Conservation (phyloP, 176 grass and related monocot genomes). For the Juncus effusus region DNA sequence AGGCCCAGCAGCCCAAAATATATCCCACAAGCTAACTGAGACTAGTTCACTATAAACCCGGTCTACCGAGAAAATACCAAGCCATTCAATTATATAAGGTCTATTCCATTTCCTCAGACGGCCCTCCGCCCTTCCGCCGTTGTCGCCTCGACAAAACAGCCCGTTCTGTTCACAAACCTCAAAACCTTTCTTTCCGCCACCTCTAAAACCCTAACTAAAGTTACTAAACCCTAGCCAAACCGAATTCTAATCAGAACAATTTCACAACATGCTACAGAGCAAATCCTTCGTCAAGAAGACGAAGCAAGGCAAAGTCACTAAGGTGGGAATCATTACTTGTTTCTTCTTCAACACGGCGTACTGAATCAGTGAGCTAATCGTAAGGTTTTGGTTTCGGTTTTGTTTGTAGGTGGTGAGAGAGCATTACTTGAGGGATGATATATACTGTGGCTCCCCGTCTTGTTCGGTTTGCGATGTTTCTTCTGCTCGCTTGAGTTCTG, state of each 20-base stretch:
- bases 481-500: constrained; percentile 41
- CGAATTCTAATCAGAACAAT: background rate
- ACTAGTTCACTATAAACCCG: too few species aligned
- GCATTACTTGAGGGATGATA: constrained; percentile 93
- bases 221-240: background rate
- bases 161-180: constrained; percentile 4
- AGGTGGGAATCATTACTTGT: constrained; percentile 35
- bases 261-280: constrained; percentile 69
- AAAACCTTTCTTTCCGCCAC: background rate
- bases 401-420: constrained; percentile 69
- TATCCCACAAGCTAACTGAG: too few species aligned
- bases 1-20: too few species aligned
- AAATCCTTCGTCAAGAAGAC: constrained; percentile 99
- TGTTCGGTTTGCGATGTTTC: constrained; percentile 58
- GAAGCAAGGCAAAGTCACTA: constrained; percentile 73
- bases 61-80: background rate
- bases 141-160: background rate
- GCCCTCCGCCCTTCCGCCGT: background rate
- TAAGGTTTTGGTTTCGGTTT: too few species aligned
- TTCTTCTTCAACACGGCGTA: too few species aligned
- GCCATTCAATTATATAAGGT: constrained; percentile 16
- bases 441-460: constrained; percentile 66
- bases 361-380: too few species aligned
- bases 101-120: background rate
- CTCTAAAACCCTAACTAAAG: background rate